Percentiles rank a stretch among this genome's conserved stretches.
phyloP scores from a whole-genome alignment of 768 basidiomycete species.

The Lyophyllum decastes region DNA sequence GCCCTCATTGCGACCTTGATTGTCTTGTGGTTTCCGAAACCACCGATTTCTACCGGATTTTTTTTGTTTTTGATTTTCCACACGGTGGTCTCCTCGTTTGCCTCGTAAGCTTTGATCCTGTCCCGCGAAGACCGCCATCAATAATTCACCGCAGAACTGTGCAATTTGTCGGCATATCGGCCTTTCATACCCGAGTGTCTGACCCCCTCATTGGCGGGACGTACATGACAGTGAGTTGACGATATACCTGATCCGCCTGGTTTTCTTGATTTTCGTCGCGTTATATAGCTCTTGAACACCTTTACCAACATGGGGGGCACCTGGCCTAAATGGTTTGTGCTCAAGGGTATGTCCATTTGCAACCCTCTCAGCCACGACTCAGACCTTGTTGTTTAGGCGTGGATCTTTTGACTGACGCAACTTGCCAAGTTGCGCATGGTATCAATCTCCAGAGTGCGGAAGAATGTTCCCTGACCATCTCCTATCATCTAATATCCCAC shows the following conservation, averaged over 20 bases:
- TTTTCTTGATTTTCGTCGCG: background rate
- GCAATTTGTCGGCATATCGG: slow-evolving; percentile 99
- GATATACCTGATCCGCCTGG: background rate
- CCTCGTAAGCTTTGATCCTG: slow-evolving; percentile 59
- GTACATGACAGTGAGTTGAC: slow-evolving; percentile 90
- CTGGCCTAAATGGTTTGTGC: slow-evolving; percentile 95
- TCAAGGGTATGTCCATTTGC: slow-evolving; percentile 62
- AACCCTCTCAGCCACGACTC: background rate
- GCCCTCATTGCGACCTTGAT: slow-evolving; percentile 71
- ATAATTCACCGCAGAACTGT: slow-evolving; percentile 63
- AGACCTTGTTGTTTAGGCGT: slow-evolving; percentile 55
- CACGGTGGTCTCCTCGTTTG: slow-evolving; percentile 82
- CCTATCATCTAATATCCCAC: slow-evolving; percentile 3
- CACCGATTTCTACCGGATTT: slow-evolving; percentile 73
- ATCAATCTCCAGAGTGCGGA: slow-evolving; percentile 55
- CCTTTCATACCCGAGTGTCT: slow-evolving; percentile 95
- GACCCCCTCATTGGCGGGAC: slow-evolving; percentile 98
- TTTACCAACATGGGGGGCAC: slow-evolving; percentile 97
- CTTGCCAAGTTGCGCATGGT: slow-evolving; percentile 71
- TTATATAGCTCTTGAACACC: slow-evolving; percentile 82
- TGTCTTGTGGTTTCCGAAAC: slow-evolving; percentile 82
- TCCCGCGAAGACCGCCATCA: background rate
- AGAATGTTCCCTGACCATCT: background rate
- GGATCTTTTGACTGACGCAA: slow-evolving; percentile 84
- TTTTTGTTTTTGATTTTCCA: slow-evolving; percentile 80